Percentiles rank a stretch among this genome's conserved stretches.
phyloP scores from a whole-genome alignment of 371 early-diverging fungal genomes.

The Chytridiales sp. region DNA sequence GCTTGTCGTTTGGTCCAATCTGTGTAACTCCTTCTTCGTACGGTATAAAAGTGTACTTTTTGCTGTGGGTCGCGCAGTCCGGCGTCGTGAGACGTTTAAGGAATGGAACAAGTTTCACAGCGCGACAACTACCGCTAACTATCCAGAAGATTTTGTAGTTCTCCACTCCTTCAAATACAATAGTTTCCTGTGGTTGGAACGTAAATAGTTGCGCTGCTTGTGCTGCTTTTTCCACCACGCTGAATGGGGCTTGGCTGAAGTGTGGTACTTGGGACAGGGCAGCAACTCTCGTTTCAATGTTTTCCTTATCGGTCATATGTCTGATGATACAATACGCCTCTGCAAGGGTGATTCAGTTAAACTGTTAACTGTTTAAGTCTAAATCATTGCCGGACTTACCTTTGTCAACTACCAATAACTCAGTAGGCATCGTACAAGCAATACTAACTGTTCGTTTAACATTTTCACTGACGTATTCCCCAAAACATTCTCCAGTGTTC shows the following conservation, averaged over 20 bases:
- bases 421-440: conserved; percentile 7
- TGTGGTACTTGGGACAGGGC: conserved; percentile 7
- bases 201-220: conserved; percentile 14
- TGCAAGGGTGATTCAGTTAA: too few relatives aligned
- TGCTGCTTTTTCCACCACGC: conserved; percentile 12
- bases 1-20: conserved; percentile 19
- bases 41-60: conserved; percentile 13
- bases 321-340: too few relatives aligned
- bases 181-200: conserved; percentile 27
- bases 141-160: conserved; percentile 30
- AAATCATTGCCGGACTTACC: too few relatives aligned
- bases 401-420: conserved; percentile 19
- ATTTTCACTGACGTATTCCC: conserved; percentile 7
- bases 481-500: conserved; percentile 32
- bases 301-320: conserved; percentile 15
- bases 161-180: conserved; percentile 32
- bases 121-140: conserved; percentile 27
- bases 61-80: conserved; percentile 1
- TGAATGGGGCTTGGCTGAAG: conserved; percentile 3
- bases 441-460: conserved; percentile 24
- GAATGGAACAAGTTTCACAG: conserved; percentile 34
- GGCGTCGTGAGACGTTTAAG: conserved; percentile 21
- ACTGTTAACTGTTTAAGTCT: too few relatives aligned
- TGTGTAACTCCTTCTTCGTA: conserved; percentile 13
- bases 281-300: conserved; percentile 1